phyloP scores from a whole-genome alignment of 1,284 basidiomycete genomes.

The Xerocomus amazonicus region DNA sequence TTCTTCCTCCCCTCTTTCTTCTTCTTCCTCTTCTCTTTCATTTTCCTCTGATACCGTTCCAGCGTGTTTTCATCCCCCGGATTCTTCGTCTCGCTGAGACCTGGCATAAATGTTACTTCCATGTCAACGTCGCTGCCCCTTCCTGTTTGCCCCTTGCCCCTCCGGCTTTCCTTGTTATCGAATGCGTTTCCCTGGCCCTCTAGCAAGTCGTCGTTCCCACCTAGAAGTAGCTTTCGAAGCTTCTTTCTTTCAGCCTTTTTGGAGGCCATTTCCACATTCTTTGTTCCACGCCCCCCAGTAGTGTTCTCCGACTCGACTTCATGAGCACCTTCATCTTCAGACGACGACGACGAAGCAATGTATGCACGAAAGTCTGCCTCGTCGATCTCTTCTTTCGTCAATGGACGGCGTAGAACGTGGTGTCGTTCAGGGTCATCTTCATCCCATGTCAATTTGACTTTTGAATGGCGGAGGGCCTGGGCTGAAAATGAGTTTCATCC shows the following conservation, averaged over 20 bases:
- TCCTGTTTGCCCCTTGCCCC: constrained; percentile 22
- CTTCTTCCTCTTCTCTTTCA: constrained; percentile 80
- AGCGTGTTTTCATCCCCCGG: constrained; percentile 78
- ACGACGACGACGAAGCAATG: constrained; percentile 73
- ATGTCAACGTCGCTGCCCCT: constrained; percentile 66
- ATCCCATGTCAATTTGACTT: constrained; percentile 98
- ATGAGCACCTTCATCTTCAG: constrained; percentile 38
- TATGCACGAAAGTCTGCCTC: constrained; percentile 85
- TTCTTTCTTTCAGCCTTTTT: constrained; percentile 57
- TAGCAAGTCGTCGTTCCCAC: constrained; percentile 59
- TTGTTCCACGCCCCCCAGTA: background rate
- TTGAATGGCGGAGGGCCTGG: constrained; percentile 97
- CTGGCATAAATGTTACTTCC: constrained; percentile 93
- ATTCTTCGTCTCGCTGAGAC: constrained; percentile 55
- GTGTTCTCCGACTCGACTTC: background rate
- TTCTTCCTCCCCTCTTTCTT: constrained; percentile 52
- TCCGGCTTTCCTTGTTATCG: constrained; percentile 16
- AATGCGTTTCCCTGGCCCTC: constrained; percentile 64
- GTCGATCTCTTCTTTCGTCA: constrained; percentile 83
- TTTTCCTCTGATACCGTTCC: constrained; percentile 81
- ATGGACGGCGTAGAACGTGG: constrained; percentile 72
- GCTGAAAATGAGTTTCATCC: background rate
- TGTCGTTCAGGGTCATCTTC: constrained; percentile 92
- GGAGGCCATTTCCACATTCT: constrained; percentile 23
- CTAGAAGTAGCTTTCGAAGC: constrained; percentile 70